Percentiles rank a stretch among this genome's conserved stretches.
These are phyloP conservation scores for Teunomyces stri DNA, from an alignment of 805 yeast genomes.

Conservation along the genomic window DNA sequence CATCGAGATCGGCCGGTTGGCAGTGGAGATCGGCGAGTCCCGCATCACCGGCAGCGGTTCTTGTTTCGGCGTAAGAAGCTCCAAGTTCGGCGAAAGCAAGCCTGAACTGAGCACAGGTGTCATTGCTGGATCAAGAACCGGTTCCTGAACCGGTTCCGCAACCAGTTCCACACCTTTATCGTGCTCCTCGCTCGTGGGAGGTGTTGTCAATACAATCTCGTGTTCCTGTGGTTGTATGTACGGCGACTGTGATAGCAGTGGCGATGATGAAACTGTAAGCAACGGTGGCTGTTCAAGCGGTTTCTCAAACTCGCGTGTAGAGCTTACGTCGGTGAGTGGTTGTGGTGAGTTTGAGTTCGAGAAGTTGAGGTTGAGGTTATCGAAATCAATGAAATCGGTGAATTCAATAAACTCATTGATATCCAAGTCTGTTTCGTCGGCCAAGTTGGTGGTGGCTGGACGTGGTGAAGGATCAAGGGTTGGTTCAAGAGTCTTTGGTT, in stretches of 20 bases:
- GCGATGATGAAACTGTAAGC: neutral
- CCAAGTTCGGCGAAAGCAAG: neutral
- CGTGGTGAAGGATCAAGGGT: no score
- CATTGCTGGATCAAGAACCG: neutral
- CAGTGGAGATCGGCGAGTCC: neutral
- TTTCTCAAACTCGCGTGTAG: neutral
- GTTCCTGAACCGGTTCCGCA: neutral
- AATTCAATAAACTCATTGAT: conserved; percentile 38
- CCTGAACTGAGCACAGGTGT: neutral
- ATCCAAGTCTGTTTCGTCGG: conserved; percentile 6
- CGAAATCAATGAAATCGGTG: conserved; percentile 40
- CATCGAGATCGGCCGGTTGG: conserved; percentile 43
- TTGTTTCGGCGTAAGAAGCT: neutral
- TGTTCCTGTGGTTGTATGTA: neutral
- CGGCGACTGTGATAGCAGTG: conserved; percentile 3
- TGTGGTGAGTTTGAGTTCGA: conserved; percentile 18
- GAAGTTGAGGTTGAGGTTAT: conserved; percentile 27
- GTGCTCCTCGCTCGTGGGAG: neutral
- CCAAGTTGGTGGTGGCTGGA: no score
- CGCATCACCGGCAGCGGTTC: neutral
- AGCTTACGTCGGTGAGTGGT: neutral
- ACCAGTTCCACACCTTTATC: neutral
- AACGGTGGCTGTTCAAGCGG: neutral
- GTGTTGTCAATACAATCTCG: neutral
- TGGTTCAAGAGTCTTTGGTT: neutral